These are phyloP conservation scores for Vitis riparia DNA, from an alignment of 164 flowering plant species.

Conservation along the genomic window DNA sequence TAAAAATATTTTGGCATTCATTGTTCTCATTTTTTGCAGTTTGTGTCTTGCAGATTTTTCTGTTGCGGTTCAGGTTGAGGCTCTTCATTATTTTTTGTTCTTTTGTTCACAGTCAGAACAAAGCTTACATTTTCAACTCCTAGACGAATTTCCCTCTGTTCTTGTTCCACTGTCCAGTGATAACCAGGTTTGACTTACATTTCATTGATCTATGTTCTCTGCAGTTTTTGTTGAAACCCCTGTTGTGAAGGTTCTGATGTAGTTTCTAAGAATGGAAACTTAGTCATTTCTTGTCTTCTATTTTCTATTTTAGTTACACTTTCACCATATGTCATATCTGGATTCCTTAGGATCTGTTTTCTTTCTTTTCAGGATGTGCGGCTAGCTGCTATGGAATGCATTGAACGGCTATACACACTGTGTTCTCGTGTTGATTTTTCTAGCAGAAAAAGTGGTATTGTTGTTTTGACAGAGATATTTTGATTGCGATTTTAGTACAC, in stretches of 20 bases:
- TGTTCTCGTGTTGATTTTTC: constrained; percentile 33
- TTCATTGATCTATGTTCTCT: background rate
- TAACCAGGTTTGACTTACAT: constrained; percentile 46
- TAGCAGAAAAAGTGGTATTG: constrained; percentile 54
- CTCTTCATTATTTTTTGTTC: constrained; percentile 56
- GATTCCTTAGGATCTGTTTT: background rate
- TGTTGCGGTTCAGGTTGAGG: constrained; percentile 55
- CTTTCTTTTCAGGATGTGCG: constrained; percentile 50
- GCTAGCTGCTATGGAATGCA: constrained; percentile 65
- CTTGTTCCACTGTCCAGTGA: constrained; percentile 76
- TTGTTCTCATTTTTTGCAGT: constrained; percentile 5
- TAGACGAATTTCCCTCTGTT: constrained; percentile 63
- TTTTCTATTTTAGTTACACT: background rate
- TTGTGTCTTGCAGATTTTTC: constrained; percentile 52
- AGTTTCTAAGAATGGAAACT: too few species aligned
- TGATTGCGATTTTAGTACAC: background rate
- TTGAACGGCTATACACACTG: constrained; percentile 52
- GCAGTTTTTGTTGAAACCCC: background rate
- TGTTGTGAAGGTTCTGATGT: too few species aligned
- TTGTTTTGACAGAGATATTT: background rate
- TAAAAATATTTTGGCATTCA: background rate
- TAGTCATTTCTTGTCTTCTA: background rate
- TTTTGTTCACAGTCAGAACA: constrained; percentile 52
- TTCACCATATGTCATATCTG: too few species aligned
- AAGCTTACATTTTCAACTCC: constrained; percentile 37